phyloP scores from a whole-genome alignment of 1,284 basidiomycete genomes.

The Boletus smithii region DNA sequence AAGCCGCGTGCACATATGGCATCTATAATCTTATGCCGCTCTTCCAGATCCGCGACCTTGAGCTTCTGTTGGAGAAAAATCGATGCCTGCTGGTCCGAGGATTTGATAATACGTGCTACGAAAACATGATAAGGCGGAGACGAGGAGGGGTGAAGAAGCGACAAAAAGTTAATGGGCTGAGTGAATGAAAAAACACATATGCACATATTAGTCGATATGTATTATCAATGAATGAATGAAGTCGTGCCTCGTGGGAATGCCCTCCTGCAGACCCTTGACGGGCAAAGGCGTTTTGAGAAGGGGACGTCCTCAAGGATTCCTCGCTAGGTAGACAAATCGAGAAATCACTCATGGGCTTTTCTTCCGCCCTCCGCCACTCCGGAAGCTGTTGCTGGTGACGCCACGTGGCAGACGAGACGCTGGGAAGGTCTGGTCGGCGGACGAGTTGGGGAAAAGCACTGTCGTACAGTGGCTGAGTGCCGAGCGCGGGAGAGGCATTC shows the following conservation, averaged over 20 bases:
- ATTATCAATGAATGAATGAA: conserved; percentile 9
- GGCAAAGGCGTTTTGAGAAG: conserved; percentile 23
- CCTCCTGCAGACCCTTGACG: conserved; percentile 29
- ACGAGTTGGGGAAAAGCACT: conserved; percentile 30
- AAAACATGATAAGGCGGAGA: conserved; percentile 77
- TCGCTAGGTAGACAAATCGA: conserved; percentile 21
- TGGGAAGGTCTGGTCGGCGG: conserved; percentile 21
- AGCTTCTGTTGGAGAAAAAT: conserved; percentile 84
- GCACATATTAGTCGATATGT: conserved; percentile 27
- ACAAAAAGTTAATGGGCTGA: conserved; percentile 82
- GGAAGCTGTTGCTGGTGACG: conserved; percentile 28
- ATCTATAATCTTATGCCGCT: conserved; percentile 76
- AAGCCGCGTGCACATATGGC: conserved; percentile 77
- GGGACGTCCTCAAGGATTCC: conserved; percentile 28
- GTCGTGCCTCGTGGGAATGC: conserved; percentile 39
- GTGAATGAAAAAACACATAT: conserved; percentile 1
- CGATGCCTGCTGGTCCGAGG: conserved; percentile 82
- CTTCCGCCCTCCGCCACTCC: conserved; percentile 31
- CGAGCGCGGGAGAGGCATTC: conserved; percentile 35
- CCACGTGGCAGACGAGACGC: conserved; percentile 18
- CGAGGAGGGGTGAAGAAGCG: conserved; percentile 75
- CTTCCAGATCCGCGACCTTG: conserved; percentile 75
- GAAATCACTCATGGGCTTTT: conserved; percentile 20
- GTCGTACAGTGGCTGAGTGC: conserved; percentile 37
- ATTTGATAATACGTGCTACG: conserved; percentile 78